phyloP scores from a whole-genome alignment of 768 basidiomycete genomes.

The Mycena crocata region DNA sequence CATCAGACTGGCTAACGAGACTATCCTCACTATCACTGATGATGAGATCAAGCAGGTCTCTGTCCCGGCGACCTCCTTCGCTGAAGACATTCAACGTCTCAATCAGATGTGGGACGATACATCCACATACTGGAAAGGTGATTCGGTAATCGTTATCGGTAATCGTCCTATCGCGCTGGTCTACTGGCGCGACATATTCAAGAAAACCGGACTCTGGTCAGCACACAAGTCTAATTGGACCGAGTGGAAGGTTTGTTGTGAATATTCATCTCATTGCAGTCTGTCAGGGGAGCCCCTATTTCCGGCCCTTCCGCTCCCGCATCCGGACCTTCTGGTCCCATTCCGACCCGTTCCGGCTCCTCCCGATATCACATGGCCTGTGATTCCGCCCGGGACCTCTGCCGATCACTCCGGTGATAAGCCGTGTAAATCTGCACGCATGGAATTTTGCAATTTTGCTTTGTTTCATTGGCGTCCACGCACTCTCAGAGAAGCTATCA shows the following conservation, averaged over 20 bases:
- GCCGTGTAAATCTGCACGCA: too few species aligned
- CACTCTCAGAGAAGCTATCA: too few species aligned
- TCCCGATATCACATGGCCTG: too few species aligned
- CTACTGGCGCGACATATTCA: conserved; percentile 20
- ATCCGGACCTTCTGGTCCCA: too few species aligned
- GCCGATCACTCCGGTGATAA: too few species aligned
- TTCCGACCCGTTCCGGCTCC: too few species aligned
- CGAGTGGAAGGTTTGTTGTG: conserved; percentile 26
- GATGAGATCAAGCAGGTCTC: not conserved
- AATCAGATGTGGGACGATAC: conserved; percentile 43
- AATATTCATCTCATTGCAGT: too few species aligned
- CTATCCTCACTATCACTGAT: not conserved
- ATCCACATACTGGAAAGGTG: conserved; percentile 30
- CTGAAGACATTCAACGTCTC: conserved; percentile 30
- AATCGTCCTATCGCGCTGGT: conserved; percentile 22
- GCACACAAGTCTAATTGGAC: conserved; percentile 24
- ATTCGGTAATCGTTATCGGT: conserved; percentile 34
- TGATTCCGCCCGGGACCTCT: too few species aligned
- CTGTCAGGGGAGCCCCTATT: too few species aligned
- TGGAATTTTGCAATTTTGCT: too few species aligned
- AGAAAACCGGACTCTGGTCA: conserved; percentile 11
- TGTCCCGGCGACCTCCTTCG: conserved; percentile 35
- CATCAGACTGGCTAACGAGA: conserved; percentile 3
- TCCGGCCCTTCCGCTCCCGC: too few species aligned
- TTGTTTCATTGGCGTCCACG: too few species aligned